Evolutionary conservation across 306 rosid genomes (phyloP).

Genomic region (Malus domestica): ASM211411v1 NC_041805.1:21819001-21819500

Average conservation of each 20-base stretch:
- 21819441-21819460: conserved; percentile 21
- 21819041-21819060: not conserved
- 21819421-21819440: conserved; percentile 21
- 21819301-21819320: not conserved
- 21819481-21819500: conserved; percentile 57
- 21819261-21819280: not conserved
- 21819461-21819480: conserved; percentile 21
- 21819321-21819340: not conserved
- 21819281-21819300: not conserved
- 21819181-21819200: not conserved
- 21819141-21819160: not conserved
- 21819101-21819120: not conserved
- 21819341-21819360: not conserved
- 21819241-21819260: not conserved
- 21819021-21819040: not conserved
- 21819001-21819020: not conserved
- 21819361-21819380: not conserved
- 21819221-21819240: not conserved
- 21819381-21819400: not conserved
- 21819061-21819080: not conserved
- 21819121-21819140: not conserved
- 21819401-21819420: conserved; percentile 37
- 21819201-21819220: not conserved
- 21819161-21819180: not conserved
- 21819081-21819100: not conserved